Conservation (phyloP, 768 basidiomycete genomes). For the Auriculariales sp. region DNA sequence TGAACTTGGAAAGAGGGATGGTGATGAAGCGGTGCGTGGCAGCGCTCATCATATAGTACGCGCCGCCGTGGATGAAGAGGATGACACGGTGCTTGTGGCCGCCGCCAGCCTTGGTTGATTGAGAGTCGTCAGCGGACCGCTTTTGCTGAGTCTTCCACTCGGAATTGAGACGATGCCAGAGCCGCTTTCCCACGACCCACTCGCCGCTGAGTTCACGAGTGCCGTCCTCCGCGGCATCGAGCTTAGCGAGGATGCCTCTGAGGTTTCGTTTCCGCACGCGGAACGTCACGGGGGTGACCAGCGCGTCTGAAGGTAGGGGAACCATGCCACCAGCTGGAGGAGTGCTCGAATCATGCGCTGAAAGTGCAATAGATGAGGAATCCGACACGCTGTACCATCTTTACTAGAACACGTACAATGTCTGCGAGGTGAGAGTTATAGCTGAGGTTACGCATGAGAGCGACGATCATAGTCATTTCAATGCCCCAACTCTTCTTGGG, state of each 20-base stretch:
- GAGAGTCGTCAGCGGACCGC: conserved; percentile 9
- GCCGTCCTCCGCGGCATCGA: conserved; percentile 65
- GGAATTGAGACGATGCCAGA: conserved; percentile 76
- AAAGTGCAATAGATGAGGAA: neutral
- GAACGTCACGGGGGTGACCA: conserved; percentile 92
- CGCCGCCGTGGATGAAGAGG: conserved; percentile 94
- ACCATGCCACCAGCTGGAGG: conserved; percentile 72
- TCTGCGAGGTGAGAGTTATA: conserved; percentile 73
- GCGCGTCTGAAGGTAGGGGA: conserved; percentile 80
- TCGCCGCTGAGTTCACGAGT: conserved; percentile 76
- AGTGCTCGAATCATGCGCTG: conserved; percentile 39
- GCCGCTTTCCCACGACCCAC: conserved; percentile 89
- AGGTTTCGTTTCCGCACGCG: conserved; percentile 56
- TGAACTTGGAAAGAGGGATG: conserved; percentile 78
- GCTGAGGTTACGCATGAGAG: conserved; percentile 71
- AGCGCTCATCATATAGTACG: conserved; percentile 85
- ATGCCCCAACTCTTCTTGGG: conserved; percentile 86
- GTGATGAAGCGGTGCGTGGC: conserved; percentile 83
- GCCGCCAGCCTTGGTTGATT: conserved; percentile 18
- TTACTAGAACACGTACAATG: conserved; percentile 52
- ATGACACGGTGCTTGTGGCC: conserved; percentile 55
- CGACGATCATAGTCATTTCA: conserved; percentile 82
- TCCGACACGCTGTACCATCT: neutral
- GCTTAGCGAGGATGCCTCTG: conserved; percentile 63
- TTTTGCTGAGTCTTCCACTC: conserved; percentile 51